Evolutionary conservation across 1,139 yeast genomes (phyloP).

Genomic region (Fermentozyma sake): DNA sequence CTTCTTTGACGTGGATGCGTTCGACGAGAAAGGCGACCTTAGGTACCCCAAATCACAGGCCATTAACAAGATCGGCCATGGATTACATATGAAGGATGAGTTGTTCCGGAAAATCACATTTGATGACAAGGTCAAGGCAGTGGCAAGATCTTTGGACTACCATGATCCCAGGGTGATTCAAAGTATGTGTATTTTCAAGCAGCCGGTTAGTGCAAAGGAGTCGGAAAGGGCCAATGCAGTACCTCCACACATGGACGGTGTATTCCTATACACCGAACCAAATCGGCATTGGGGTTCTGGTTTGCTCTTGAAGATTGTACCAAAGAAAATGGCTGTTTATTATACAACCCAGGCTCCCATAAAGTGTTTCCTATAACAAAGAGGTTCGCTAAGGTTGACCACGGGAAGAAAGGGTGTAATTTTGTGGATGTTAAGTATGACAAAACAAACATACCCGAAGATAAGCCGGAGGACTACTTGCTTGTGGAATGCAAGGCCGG

Average conservation of each 20-base stretch:
- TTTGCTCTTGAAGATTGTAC: constrained; percentile 77
- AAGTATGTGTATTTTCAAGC: constrained; percentile 78
- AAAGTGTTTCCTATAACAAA: constrained; percentile 52
- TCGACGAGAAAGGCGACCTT: constrained; percentile 48
- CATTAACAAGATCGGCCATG: constrained; percentile 78
- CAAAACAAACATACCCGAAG: constrained; percentile 12
- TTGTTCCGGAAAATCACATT: constrained; percentile 49
- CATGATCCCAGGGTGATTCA: constrained; percentile 70
- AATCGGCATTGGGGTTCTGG: constrained; percentile 77
- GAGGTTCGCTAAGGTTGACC: constrained; percentile 56
- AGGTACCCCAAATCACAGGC: constrained; percentile 51
- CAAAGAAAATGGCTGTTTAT: constrained; percentile 61
- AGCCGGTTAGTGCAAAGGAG: constrained; percentile 36
- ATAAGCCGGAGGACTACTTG: constrained; percentile 36
- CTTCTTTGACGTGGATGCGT: constrained; percentile 72
- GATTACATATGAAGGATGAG: constrained; percentile 54
- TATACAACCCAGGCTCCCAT: constrained; percentile 74
- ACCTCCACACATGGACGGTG: constrained; percentile 76
- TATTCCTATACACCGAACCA: constrained; percentile 69
- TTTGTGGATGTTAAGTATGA: constrained; percentile 31
- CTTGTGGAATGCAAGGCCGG: constrained; percentile 68
- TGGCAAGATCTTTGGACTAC: constrained; percentile 51
- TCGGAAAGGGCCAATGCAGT: constrained; percentile 59
- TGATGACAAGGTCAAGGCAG: constrained; percentile 43
- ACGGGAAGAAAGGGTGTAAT: constrained; percentile 49